Evolutionary conservation across 768 basidiomycete genomes (phyloP), one percentile per base, ranked within the genome.

Genomic region (Russula compacta): DNA sequence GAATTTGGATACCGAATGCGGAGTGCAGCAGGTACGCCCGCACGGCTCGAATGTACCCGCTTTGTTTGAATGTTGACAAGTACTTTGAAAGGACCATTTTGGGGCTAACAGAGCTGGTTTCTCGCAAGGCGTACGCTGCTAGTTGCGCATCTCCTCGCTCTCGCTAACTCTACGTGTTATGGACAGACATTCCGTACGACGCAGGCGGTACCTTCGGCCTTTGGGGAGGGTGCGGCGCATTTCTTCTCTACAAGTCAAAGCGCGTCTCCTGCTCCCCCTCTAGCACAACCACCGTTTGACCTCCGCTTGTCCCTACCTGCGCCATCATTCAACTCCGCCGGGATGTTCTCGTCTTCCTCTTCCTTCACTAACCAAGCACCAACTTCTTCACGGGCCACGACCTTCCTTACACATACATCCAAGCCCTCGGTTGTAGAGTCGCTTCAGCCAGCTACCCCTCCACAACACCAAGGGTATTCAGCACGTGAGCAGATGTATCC

Each of bases 1-100:
- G 69, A 78, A 81, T 48, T 86, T 92, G 64, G 89, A 90, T 65
- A 78, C 81, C 47, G 92, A 94, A 70, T 79, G 89, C 67, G 89
- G 88, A 9, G 69, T 82, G 2, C 88, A 90, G 71, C 89, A 91
- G 77, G 90, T 92, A 68, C 24, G 71, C 68, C 68, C 29, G 71
- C 68, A n/a, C 21, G 42, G 49, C 49, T 24, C 19, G 33, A 52
- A 44, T 56, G 39, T 46, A 35, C 47, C 29, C 39, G 29, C n/a
- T 5, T 56, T 14, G 35, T 5, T 56, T 14, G 35, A 29, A 44
- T 38, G 17, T 46, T 66, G 29, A 66, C 36, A 9, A 32, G 12
- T 14, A 7, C 35, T 39, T 6, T 67, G 24, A 24, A 59, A 90
- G 87, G 92, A 95, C 70, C 79, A 87, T 61, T 86, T 87, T 70